Conservation (phyloP, 2,329 filamentous ascomycete species). For the Penicillium corylophilum region DNA sequence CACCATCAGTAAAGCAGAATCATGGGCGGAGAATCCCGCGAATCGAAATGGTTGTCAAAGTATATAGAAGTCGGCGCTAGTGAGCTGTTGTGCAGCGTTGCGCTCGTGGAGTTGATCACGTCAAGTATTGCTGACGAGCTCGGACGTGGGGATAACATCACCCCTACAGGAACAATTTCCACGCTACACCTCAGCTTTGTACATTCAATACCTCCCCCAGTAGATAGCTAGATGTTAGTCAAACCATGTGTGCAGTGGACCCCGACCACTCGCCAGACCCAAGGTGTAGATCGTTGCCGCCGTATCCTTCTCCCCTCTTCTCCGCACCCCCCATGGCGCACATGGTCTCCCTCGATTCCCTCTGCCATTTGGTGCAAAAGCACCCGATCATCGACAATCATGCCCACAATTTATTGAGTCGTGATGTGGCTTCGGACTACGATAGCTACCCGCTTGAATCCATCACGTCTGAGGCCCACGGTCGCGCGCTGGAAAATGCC, state of each 20-base stretch:
- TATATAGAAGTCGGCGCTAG: neutral
- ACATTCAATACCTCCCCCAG: neutral
- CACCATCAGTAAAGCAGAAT: too few species aligned
- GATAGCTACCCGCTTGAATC: constrained; percentile 53
- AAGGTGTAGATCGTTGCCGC: neutral
- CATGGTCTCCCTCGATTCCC: constrained; percentile 30
- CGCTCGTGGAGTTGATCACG: constrained; percentile 22
- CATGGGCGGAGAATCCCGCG: too few species aligned
- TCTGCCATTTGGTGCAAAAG: constrained; percentile 37
- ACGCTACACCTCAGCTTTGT: neutral
- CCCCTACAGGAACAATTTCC: neutral
- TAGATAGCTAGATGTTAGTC: neutral
- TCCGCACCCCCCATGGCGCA: neutral
- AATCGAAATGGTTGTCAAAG: neutral
- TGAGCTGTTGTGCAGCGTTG: neutral
- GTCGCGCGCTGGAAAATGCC: constrained; percentile 63
- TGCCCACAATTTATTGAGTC: constrained; percentile 46
- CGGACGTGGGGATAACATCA: neutral
- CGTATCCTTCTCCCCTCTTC: constrained; percentile 1
- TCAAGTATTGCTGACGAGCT: constrained; percentile 19
- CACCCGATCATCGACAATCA: constrained; percentile 51
- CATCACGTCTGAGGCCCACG: constrained; percentile 71
- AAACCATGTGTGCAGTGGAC: neutral
- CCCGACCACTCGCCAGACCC: neutral
- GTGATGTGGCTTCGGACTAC: constrained; percentile 33